Evolutionary conservation across 148 eudicot species (phyloP).

Genomic region (Silene uniflora): DNA sequence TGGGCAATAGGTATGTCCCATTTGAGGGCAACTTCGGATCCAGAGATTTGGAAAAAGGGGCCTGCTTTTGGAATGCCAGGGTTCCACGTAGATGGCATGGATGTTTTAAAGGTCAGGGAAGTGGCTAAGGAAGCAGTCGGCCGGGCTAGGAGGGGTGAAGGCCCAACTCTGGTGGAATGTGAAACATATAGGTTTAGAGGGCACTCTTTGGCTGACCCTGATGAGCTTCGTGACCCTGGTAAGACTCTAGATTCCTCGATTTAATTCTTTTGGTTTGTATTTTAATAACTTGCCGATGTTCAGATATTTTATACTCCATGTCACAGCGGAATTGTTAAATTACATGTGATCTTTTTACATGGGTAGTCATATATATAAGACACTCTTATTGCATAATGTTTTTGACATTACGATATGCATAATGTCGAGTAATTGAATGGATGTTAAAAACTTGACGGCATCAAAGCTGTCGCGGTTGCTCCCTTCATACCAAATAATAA

Average conservation of each 20-base stretch:
- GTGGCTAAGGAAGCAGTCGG: slow-evolving; percentile 82
- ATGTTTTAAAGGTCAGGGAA: slow-evolving; percentile 91
- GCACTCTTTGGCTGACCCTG: slow-evolving; percentile 98
- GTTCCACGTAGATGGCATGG: slow-evolving; percentile 93
- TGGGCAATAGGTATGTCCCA: slow-evolving; percentile 99
- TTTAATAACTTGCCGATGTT: not conserved
- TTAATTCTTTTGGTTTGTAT: not conserved
- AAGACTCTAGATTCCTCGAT: slow-evolving; percentile 15
- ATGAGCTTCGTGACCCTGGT: slow-evolving; percentile 98
- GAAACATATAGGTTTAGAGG: slow-evolving; percentile 97
- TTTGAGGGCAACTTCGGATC: slow-evolving; percentile 88
- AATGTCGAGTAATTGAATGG: too few relatives aligned
- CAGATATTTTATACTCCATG: not conserved
- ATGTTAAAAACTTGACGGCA: too few relatives aligned
- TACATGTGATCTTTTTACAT: too few relatives aligned
- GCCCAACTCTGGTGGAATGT: slow-evolving; percentile 91
- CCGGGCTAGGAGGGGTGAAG: slow-evolving; percentile 94
- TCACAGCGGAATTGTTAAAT: too few relatives aligned
- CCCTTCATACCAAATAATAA: not conserved
- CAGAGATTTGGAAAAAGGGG: slow-evolving; percentile 95
- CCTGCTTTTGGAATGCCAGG: slow-evolving; percentile 98
- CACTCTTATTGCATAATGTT: not conserved
- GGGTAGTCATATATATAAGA: too few relatives aligned
- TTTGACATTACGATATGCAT: not conserved
- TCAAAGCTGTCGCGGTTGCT: too few relatives aligned